phyloP scores from a whole-genome alignment of 345 rosid species.

The Acer saccharum region DNA sequence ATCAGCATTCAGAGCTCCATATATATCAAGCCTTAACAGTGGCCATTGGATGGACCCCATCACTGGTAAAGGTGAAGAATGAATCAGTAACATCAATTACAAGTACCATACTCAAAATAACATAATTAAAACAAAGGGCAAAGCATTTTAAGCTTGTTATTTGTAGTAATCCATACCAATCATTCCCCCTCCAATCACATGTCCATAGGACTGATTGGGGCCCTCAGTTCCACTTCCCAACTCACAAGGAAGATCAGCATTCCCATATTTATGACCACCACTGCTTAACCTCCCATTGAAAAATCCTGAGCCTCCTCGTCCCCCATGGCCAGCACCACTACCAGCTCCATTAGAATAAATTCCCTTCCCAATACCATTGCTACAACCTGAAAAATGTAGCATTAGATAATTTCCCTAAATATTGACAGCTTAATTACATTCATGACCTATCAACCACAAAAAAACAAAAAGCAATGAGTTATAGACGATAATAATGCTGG shows the following conservation, averaged over 20 bases:
- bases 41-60: constrained; percentile 94
- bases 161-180: constrained; percentile 54
- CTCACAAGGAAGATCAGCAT: constrained; percentile 92
- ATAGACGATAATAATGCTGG: constrained; percentile 15
- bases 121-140: constrained; percentile 10
- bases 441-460: constrained; percentile 14
- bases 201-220: constrained; percentile 64
- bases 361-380: constrained; percentile 85
- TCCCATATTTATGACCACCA: constrained; percentile 84
- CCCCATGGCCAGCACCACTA: constrained; percentile 99
- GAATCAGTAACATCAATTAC: constrained; percentile 16
- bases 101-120: constrained; percentile 3
- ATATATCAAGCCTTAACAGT: constrained; percentile 59
- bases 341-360: constrained; percentile 86
- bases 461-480: constrained; percentile 9
- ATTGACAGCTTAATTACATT: constrained; percentile 24
- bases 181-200: constrained; percentile 91
- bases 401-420: not conserved
- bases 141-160: constrained; percentile 18
- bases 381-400: constrained; percentile 69
- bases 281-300: constrained; percentile 76
- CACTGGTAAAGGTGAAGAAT: constrained; percentile 49
- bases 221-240: constrained; percentile 95
- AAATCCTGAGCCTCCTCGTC: constrained; percentile 89
- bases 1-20: constrained; percentile 80